Conservation (phyloP, 2,329 filamentous ascomycete species). For the Zelopaecilomyces penicillatus region DNA sequence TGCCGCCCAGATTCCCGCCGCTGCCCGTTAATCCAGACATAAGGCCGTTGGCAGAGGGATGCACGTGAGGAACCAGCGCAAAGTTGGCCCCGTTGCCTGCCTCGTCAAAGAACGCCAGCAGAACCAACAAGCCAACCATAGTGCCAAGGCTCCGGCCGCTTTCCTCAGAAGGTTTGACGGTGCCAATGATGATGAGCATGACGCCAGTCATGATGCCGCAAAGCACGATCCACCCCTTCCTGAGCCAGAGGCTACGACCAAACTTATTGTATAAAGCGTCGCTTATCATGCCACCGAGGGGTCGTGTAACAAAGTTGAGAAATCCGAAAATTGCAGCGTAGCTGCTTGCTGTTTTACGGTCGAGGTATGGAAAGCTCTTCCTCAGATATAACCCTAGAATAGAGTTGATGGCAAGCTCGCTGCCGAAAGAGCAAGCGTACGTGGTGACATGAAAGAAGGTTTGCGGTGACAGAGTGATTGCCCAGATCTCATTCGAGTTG, state of each 20-base stretch:
- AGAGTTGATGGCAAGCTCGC: slow-evolving; percentile 54
- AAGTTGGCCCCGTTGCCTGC: slow-evolving; percentile 83
- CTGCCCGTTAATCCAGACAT: slow-evolving; percentile 74
- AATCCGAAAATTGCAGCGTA: slow-evolving; percentile 70
- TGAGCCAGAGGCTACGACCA: slow-evolving; percentile 26
- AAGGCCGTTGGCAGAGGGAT: slow-evolving; percentile 70
- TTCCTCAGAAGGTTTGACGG: slow-evolving; percentile 52
- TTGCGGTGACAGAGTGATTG: slow-evolving; percentile 43
- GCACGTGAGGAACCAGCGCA: slow-evolving; percentile 77
- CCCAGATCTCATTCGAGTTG: slow-evolving; percentile 38
- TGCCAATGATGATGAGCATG: slow-evolving; percentile 53
- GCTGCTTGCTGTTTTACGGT: slow-evolving; percentile 47
- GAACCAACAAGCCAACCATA: slow-evolving; percentile 69
- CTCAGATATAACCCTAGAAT: slow-evolving; percentile 51
- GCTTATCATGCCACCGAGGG: slow-evolving; percentile 52
- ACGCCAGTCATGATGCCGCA: slow-evolving; percentile 55
- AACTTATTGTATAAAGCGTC: slow-evolving; percentile 40
- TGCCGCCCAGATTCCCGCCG: slow-evolving; percentile 74
- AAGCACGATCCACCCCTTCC: slow-evolving; percentile 37
- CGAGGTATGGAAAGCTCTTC: slow-evolving; percentile 49
- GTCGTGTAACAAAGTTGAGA: slow-evolving; percentile 60
- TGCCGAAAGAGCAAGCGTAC: slow-evolving; percentile 58
- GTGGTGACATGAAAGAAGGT: slow-evolving; percentile 46
- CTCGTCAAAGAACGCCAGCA: slow-evolving; percentile 75
- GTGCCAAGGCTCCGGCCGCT: slow-evolving; percentile 31